phyloP scores from a whole-genome alignment of 257 asterid species.

The Ocimum tenuiflorum region DNA sequence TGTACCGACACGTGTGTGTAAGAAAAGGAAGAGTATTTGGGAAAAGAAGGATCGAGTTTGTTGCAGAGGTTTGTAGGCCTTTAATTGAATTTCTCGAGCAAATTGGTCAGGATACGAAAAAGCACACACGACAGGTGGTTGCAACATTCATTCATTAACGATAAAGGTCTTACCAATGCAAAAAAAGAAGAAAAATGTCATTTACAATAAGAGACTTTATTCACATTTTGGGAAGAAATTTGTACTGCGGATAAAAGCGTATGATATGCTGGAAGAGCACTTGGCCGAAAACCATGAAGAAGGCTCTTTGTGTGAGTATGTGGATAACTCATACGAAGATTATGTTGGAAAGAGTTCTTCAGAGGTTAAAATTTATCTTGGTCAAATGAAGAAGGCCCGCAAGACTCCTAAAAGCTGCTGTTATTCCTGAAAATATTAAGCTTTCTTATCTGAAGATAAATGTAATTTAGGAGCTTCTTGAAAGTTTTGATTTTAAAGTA shows the following conservation, averaged over 20 bases:
- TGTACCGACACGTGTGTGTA: constrained; percentile 25
- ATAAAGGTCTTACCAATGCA: constrained; percentile 46
- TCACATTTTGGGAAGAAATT: constrained; percentile 63
- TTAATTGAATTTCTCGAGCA: constrained; percentile 72
- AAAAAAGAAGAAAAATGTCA: constrained; percentile 56
- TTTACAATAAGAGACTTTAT: constrained; percentile 49
- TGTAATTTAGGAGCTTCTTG: constrained; percentile 60
- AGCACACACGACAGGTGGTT: no score
- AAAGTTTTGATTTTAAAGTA: constrained; percentile 46
- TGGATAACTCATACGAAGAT: constrained; percentile 48
- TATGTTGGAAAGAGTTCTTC: constrained; percentile 22
- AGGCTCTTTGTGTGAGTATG: constrained; percentile 75
- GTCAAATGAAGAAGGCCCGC: constrained; percentile 34
- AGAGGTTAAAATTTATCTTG: constrained; percentile 15
- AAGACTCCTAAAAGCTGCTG: constrained; percentile 56
- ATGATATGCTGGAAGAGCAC: constrained; percentile 67
- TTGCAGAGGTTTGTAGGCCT: constrained; percentile 76
- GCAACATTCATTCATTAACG: constrained; percentile 48
- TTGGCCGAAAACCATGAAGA: constrained; percentile 60
- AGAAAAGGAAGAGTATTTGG: constrained; percentile 52
- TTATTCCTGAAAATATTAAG: constrained; percentile 64
- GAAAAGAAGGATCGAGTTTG: constrained; percentile 46
- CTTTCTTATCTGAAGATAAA: constrained; percentile 60
- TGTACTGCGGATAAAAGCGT: constrained; percentile 42
- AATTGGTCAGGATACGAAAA: constrained; percentile 54